Base-by-base conservation (phyloP, 208 protist genomes). In the Leishmania lainsoni region DNA sequence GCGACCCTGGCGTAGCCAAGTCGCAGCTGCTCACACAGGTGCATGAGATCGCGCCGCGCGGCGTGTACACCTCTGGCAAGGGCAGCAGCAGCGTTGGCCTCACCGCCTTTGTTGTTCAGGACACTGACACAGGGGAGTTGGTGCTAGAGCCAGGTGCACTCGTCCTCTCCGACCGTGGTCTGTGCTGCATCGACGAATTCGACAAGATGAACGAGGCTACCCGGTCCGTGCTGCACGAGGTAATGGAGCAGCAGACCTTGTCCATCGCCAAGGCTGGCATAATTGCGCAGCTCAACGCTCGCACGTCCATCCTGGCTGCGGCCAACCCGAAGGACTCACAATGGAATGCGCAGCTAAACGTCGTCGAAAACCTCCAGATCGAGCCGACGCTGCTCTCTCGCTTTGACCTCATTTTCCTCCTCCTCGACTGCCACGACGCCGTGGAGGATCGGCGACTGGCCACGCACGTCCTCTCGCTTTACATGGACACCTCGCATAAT, bases 181-280 rank as follows among this genome's bases (percentile, higher is more conserved):
- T 99, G 26, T 99, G 99, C 90, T 99, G 99, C 92, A 99, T 99
- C 75, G 99, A 99, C 86, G 99, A 99, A 91, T 99, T 99, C 90
- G 99, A 99, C 89, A 99, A 99, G 90, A 99, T 99, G 99, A 96
- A 93, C 83, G 99, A 99, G 63, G 86, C 92, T 12, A 99, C 99
- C 3, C 93, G 99, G 45, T 99, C 98, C 0, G 98, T 99, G 76
- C 90, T 99, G 58, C 99, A 99, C 87, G 99, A 99, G 91, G 99
- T 98, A 29, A 99, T 99, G 99, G 99, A 99, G 91, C 99, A 99
- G 93, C 99, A 99, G 88, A 99, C 99, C 42, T 94, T 99, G 3
- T 99, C 99, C 45, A 95, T 99, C 68, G 99, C 99, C 39, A 99
- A 99, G 90, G 99, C 99, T n/a, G 99, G 99, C 76, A 99, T 99